phyloP scores from a whole-genome alignment of 768 basidiomycete species.

The Leccinum obscurum region DNA sequence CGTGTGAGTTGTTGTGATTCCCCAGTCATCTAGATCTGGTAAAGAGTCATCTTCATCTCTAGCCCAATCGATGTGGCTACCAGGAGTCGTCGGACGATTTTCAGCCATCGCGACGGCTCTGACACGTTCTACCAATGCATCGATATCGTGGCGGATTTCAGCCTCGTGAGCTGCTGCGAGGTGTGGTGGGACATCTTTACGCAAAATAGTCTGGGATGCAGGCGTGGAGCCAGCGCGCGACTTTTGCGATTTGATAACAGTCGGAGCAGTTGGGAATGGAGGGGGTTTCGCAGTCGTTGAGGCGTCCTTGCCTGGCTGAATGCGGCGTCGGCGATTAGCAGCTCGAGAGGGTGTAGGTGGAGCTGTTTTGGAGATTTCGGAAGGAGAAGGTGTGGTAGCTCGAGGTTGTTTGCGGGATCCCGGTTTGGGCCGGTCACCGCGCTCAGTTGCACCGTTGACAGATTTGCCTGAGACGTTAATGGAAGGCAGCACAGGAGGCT shows the following conservation, averaged over 20 bases:
- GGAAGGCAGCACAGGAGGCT: constrained; percentile 14
- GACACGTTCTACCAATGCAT: constrained; percentile 77
- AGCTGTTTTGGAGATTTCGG: constrained; percentile 20
- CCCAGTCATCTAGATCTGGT: constrained; percentile 87
- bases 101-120: constrained; percentile 72
- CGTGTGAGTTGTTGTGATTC: constrained; percentile 49
- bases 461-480: constrained; percentile 23
- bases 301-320: constrained; percentile 37
- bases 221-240: constrained; percentile 26
- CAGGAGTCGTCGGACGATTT: constrained; percentile 66
- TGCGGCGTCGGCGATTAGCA: constrained; percentile 50
- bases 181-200: constrained; percentile 64
- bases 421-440: constrained; percentile 23
- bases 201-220: constrained; percentile 29
- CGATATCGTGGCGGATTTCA: constrained; percentile 63
- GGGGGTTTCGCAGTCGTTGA: constrained; percentile 17
- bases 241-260: constrained; percentile 37
- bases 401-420: constrained; percentile 25
- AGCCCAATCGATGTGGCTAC: constrained; percentile 87
- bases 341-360: constrained; percentile 42
- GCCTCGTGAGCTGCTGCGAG: constrained; percentile 38
- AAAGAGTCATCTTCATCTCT: constrained; percentile 80
- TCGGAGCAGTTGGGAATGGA: constrained; percentile 19
- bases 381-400: constrained; percentile 22
- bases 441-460: constrained; percentile 22